Conservation (phyloP, 163 green algal species). For the Prototheca stagnorum region DNA sequence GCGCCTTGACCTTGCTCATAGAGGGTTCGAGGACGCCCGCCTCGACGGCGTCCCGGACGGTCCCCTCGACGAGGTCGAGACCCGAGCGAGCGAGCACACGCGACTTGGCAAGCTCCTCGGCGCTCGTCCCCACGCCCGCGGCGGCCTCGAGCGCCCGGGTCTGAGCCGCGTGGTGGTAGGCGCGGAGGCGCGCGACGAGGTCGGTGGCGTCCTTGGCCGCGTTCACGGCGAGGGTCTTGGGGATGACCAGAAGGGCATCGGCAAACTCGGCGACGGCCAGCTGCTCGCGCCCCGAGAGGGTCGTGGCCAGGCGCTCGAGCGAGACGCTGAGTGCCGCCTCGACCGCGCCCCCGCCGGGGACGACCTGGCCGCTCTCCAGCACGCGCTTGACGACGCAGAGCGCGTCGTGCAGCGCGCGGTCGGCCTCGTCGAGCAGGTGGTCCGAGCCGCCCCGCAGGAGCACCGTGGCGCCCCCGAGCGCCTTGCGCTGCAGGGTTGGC, state of each 20-base stretch:
- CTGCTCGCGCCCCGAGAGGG: constrained; percentile 87
- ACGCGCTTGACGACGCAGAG: constrained; percentile 96
- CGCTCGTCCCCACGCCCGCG: no score
- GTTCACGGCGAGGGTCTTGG: constrained; percentile 96
- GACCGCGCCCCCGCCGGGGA: constrained; percentile 82
- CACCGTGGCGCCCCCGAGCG: constrained; percentile 54
- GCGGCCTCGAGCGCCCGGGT: constrained; percentile 1
- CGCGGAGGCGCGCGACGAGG: constrained; percentile 85
- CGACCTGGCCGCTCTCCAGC: constrained; percentile 80
- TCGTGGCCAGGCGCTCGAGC: constrained; percentile 91
- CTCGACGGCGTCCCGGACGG: constrained; percentile 82
- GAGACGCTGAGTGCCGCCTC: constrained; percentile 91
- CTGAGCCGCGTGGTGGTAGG: constrained; percentile 87
- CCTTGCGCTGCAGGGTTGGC: constrained; percentile 10
- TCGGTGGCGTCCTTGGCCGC: constrained; percentile 90
- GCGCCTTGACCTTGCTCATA: constrained; percentile 90
- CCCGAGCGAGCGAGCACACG: constrained; percentile 30
- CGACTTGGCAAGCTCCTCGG: constrained; percentile 3
- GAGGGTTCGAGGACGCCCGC: constrained; percentile 90
- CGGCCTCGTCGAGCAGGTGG: constrained; percentile 98
- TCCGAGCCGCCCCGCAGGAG: constrained; percentile 94
- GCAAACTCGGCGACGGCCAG: constrained; percentile 97
- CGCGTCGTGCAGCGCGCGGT: constrained; percentile 90
- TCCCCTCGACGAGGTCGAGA: constrained; percentile 69
- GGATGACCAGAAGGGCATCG: constrained; percentile 87